A percentile compares a stretch with the other conserved stretches of the same genome.
Conservation (phyloP, 1,284 basidiomycete genomes). For the Puccinia horiana region DNA sequence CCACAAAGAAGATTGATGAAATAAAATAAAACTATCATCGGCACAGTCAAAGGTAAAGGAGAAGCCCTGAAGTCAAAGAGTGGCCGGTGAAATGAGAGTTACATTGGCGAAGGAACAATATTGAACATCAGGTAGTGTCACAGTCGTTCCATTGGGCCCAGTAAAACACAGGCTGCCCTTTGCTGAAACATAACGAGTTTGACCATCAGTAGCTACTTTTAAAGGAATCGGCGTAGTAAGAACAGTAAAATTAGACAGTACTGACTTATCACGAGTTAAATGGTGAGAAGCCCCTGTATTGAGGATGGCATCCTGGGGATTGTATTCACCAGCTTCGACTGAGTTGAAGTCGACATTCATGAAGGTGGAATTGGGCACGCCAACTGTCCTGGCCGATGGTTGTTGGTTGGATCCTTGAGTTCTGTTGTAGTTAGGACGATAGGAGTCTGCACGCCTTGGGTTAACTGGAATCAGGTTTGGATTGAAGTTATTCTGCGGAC, state of each 20-base stretch:
- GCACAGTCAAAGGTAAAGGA: not conserved
- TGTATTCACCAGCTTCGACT: not conserved
- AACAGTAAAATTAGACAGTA: not conserved
- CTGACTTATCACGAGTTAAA: slow-evolving; percentile 3
- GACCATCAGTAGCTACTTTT: not conserved
- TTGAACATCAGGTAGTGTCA: not conserved
- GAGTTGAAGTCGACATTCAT: not conserved
- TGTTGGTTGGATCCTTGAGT: no score
- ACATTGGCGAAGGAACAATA: not conserved
- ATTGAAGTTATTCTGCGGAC: no score
- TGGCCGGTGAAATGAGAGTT: not conserved
- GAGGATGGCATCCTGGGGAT: not conserved
- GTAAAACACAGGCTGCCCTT: not conserved
- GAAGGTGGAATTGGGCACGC: not conserved
- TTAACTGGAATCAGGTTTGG: no score
- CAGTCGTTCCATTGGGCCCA: not conserved
- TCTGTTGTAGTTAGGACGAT: no score
- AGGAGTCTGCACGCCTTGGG: no score
- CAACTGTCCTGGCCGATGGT: no score
- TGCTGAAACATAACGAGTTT: not conserved
- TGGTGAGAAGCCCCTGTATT: not conserved
- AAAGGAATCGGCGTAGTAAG: not conserved
- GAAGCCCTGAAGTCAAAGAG: not conserved
- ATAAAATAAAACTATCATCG: not conserved
- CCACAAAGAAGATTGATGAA: not conserved